Evolutionary conservation across 1,284 basidiomycete genomes (phyloP).

Genomic region (Tilletia caries): DNA sequence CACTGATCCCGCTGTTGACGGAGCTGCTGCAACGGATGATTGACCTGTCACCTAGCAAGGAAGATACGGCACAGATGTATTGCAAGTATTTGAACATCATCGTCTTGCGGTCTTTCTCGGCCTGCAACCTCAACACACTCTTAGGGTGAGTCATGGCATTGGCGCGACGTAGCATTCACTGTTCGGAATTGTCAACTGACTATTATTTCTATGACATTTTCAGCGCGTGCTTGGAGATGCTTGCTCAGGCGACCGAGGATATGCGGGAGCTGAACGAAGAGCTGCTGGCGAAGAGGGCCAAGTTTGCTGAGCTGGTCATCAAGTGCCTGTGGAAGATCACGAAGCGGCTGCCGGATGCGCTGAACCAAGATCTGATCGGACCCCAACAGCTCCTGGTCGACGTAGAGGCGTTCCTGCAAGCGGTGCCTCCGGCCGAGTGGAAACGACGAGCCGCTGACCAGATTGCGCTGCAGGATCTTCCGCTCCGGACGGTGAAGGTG

Average conservation of each 20-base stretch:
- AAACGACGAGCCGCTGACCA: slow-evolving; percentile 81
- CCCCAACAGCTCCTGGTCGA: slow-evolving; percentile 86
- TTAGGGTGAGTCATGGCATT: slow-evolving; percentile 68
- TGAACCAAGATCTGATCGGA: slow-evolving; percentile 74
- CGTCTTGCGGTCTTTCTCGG: slow-evolving; percentile 85
- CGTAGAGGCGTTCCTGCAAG: slow-evolving; percentile 88
- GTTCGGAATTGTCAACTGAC: background rate
- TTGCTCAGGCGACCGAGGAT: slow-evolving; percentile 81
- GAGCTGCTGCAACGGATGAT: slow-evolving; percentile 85
- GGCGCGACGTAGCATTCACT: background rate
- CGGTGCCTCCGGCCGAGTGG: slow-evolving; percentile 93
- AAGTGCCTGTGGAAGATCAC: slow-evolving; percentile 99
- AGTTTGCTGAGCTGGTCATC: slow-evolving; percentile 90
- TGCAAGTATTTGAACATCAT: slow-evolving; percentile 98
- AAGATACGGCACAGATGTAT: slow-evolving; percentile 64
- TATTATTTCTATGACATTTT: slow-evolving; percentile 20
- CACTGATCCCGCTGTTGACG: slow-evolving; percentile 61
- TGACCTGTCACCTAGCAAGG: slow-evolving; percentile 58
- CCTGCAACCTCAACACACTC: slow-evolving; percentile 82
- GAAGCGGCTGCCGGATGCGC: slow-evolving; percentile 84
- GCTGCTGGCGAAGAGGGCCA: slow-evolving; percentile 59
- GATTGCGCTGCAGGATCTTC: slow-evolving; percentile 93
- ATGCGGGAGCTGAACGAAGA: slow-evolving; percentile 62
- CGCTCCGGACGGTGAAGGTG: slow-evolving; percentile 84
- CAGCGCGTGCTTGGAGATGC: slow-evolving; percentile 73